Evolutionary conservation across 1,139 yeast species (phyloP), one percentile per base, ranked within the genome.

Genomic region (Taphrina betulina): DNA sequence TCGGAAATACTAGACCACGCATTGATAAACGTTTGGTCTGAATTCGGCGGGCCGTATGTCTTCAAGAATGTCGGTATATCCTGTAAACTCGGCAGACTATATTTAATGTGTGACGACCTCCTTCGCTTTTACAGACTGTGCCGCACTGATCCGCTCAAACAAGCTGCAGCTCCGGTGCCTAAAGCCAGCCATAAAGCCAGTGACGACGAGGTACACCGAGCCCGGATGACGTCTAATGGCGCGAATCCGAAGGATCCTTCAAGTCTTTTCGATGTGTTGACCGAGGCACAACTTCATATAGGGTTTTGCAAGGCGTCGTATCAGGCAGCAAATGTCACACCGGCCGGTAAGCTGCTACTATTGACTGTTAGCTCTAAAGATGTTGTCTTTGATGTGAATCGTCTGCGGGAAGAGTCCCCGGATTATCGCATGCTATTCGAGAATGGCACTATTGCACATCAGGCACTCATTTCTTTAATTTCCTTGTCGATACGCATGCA

Each of bases 371-470:
- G 66, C 7, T 66, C 69, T 43, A 69, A 71, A 44, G 75, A 72
- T 56, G 53, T 72, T 50, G 65, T 67, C 10, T 58, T 73, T 34
- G 75, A 72, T 50, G 45, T 72, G 20, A 62, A 74, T 31, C 64
- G 75, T 1, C 66, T 73, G 57, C 71, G 69, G 57, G 67, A 74
- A 10, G 63, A 65, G 37, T 67, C 68, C 43, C 73, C 75, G 5
- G 74, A 74, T 2, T 72, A 72, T 61, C 66, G 69, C 59, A 64
- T 73, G 57, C 63, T 68, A 36, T 73, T 71, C 59, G 62, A 65
- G 1, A 65, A 65, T 5, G 63, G 61, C 16, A 73, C 71, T 41
- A 61, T 64, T 22, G 75, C 76, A 4, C 76, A 73, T 60, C 76
- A 73, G 61, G 71, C 72, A 3, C 67, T 72, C 10, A 62, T 71